phyloP scores from a whole-genome alignment of 1,139 yeast species.

The Ogataea hybrid region DNA sequence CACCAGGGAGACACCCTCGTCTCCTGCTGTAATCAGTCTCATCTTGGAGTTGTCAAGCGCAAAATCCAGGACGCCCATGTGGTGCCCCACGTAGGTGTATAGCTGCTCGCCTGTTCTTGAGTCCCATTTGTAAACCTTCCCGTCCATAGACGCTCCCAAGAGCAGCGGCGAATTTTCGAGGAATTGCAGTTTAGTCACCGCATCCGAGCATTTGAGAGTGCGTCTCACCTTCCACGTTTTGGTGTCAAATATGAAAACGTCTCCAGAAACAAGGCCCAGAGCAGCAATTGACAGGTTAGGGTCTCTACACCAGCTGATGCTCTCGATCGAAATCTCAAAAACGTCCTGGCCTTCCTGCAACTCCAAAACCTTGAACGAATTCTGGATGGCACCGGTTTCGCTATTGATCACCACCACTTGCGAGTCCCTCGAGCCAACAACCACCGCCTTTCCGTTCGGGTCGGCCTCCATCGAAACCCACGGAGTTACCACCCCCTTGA shows the following conservation, averaged over 20 bases:
- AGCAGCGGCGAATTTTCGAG: constrained; percentile 55
- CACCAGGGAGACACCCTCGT: constrained; percentile 89
- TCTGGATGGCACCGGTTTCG: constrained; percentile 69
- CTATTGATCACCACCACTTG: constrained; percentile 71
- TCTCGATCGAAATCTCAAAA: constrained; percentile 80
- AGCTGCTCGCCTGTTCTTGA: constrained; percentile 76
- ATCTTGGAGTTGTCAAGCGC: constrained; percentile 54
- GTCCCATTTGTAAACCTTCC: constrained; percentile 85
- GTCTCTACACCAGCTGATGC: constrained; percentile 74
- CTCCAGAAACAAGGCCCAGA: constrained; percentile 87
- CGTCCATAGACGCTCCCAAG: constrained; percentile 79
- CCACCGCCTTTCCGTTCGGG: constrained; percentile 47
- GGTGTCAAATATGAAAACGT: constrained; percentile 75
- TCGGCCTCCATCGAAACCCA: constrained; percentile 70
- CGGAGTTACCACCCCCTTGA: constrained; percentile 74
- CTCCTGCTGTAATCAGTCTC: constrained; percentile 91
- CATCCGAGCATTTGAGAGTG: constrained; percentile 66
- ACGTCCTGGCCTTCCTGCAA: constrained; percentile 59
- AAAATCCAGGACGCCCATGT: constrained; percentile 90
- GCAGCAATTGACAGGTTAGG: constrained; percentile 59
- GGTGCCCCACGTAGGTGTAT: constrained; percentile 86
- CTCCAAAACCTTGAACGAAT: constrained; percentile 62
- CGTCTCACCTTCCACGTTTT: constrained; percentile 85
- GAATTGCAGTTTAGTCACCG: constrained; percentile 79
- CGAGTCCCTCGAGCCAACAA: constrained; percentile 86